These are phyloP conservation scores for Grosmannia clavigera DNA, from an alignment of 2,329 filamentous ascomycete genomes.

Conservation along the genomic window DNA sequence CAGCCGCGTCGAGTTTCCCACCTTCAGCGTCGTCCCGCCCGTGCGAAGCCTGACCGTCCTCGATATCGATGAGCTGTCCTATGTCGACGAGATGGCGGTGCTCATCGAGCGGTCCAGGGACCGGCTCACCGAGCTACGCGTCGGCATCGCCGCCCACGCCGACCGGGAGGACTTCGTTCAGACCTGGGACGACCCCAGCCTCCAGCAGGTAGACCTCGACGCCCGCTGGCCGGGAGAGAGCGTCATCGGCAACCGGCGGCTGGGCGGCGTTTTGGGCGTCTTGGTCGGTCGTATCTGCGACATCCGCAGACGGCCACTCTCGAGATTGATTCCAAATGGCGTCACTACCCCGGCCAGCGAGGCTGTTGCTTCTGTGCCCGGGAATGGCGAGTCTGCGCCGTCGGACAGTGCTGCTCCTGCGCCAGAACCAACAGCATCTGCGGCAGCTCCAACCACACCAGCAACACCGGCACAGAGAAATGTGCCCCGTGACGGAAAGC, in stretches of 20 bases:
- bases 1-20: constrained; percentile 60
- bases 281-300: constrained; percentile 57
- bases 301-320: constrained; percentile 23
- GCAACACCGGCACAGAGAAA: neutral
- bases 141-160: constrained; percentile 52
- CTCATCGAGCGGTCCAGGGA: constrained; percentile 59
- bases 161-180: constrained; percentile 39
- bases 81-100: constrained; percentile 71
- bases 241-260: constrained; percentile 46
- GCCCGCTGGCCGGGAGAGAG: constrained; percentile 43
- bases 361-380: neutral
- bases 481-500: constrained; percentile 35
- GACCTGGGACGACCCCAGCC: constrained; percentile 48
- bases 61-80: constrained; percentile 72
- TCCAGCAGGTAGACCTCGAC: constrained; percentile 51
- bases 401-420: too few relatives aligned
- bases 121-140: constrained; percentile 55
- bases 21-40: constrained; percentile 64
- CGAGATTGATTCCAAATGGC: neutral
- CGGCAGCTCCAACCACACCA: neutral
- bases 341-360: neutral
- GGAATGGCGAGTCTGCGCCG: neutral
- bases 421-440: too few relatives aligned
- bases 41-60: constrained; percentile 65
- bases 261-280: constrained; percentile 58